A percentile compares a stretch with the other conserved stretches of the same genome.
phyloP scores from a whole-genome alignment of 2,329 filamentous ascomycete species.

The Colletotrichum siamense region DNA sequence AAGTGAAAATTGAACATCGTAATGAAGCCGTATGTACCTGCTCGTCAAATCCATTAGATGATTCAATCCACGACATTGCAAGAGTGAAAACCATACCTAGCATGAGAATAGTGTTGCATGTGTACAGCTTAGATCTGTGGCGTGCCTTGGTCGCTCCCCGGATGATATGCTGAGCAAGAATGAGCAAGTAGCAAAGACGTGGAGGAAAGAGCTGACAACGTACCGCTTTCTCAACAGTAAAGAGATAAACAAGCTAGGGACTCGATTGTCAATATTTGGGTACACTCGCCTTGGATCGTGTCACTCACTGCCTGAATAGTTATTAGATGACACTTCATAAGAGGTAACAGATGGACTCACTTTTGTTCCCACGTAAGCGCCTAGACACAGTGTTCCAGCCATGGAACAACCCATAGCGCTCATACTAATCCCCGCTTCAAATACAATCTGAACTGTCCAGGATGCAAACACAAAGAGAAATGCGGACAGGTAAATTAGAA shows the following conservation, averaged over 20 bases:
- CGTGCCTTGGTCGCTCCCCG: neutral
- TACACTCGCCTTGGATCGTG: too few relatives aligned
- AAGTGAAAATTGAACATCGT: neutral
- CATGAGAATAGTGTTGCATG: neutral
- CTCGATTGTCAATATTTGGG: neutral
- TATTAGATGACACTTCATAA: neutral
- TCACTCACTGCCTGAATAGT: neutral
- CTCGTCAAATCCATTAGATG: neutral
- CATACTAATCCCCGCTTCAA: neutral
- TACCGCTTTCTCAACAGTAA: constrained; percentile 6
- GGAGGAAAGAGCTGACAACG: neutral
- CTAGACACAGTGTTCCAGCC: neutral
- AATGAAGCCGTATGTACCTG: neutral
- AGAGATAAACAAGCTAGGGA: neutral
- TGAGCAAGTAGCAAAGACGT: neutral
- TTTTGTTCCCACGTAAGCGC: neutral
- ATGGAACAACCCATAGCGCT: neutral
- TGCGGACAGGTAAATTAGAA: neutral
- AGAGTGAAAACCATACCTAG: neutral
- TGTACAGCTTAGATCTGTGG: neutral
- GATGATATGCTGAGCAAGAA: neutral
- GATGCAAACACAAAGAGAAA: neutral
- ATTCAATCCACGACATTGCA: accelerated
- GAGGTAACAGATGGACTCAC: neutral
- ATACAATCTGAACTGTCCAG: neutral